Evolutionary conservation across 2,329 filamentous ascomycete species (phyloP).

Genomic region (Aspergillus eucalypticola): DNA sequence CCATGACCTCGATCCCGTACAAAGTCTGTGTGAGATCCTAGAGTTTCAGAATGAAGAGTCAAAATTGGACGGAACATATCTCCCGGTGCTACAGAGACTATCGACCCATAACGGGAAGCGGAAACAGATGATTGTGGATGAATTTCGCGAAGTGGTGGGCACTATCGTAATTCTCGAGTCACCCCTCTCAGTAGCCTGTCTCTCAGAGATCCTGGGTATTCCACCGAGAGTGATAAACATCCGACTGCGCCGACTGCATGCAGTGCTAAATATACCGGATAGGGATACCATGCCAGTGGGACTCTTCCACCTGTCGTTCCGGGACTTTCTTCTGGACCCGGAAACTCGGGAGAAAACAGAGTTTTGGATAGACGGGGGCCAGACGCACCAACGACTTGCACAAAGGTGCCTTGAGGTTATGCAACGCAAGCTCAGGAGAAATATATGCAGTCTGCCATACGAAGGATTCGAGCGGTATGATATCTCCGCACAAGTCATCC

Average conservation of each 20-base stretch:
- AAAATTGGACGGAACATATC: too few relatives aligned
- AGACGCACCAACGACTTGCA: conserved; percentile 15
- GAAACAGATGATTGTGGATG: too few relatives aligned
- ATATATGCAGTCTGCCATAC: conserved; percentile 20
- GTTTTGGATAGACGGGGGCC: too few relatives aligned
- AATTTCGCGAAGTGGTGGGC: too few relatives aligned
- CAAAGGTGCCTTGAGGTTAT: conserved; percentile 26
- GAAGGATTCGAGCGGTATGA: conserved; percentile 10
- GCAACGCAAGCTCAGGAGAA: conserved; percentile 9
- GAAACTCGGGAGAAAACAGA: conserved; percentile 23
- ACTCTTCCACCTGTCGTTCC: conserved; percentile 9
- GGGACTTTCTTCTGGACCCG: conserved; percentile 9
- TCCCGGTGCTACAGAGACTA: too few relatives aligned
- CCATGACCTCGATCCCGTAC: conserved; percentile 17
- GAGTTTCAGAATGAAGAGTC: background rate
- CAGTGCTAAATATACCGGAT: conserved; percentile 3
- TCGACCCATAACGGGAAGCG: too few relatives aligned
- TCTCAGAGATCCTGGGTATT: background rate
- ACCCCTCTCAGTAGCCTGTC: conserved; percentile 18
- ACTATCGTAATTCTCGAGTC: conserved; percentile 25
- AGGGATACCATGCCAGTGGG: background rate
- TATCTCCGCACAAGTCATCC: background rate
- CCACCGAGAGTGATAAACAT: background rate
- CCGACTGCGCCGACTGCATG: background rate
- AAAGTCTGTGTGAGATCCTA: conserved; percentile 16